Percentiles rank a stretch among this genome's conserved stretches.
Evolutionary conservation across 1,139 yeast species (phyloP).

Genomic region (Kodamaea alishanica): DNA sequence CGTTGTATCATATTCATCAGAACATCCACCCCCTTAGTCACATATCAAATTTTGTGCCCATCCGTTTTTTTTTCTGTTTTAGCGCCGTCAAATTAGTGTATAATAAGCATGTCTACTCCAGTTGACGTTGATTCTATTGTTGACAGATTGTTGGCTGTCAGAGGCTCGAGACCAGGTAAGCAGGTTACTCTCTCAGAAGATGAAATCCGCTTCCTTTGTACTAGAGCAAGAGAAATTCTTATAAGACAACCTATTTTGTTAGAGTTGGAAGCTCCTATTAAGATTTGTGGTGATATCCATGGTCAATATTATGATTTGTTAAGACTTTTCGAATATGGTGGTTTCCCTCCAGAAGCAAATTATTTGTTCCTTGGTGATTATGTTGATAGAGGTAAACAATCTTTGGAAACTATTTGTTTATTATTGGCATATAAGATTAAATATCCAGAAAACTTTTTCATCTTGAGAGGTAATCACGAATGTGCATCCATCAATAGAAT

Average conservation of each 20-base stretch:
- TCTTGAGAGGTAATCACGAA: constrained; percentile 94
- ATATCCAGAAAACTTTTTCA: constrained; percentile 95
- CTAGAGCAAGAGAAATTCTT: constrained; percentile 95
- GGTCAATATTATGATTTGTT: constrained; percentile 96
- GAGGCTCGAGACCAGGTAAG: constrained; percentile 98
- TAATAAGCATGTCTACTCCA: constrained; percentile 12
- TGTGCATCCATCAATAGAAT: constrained; percentile 96
- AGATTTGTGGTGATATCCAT: constrained; percentile 93
- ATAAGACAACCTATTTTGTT: constrained; percentile 94
- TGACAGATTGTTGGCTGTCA: constrained; percentile 92
- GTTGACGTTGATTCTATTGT: constrained; percentile 97
- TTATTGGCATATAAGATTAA: constrained; percentile 92
- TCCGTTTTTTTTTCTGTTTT: not conserved
- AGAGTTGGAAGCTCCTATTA: constrained; percentile 96
- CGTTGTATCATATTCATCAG: too few relatives aligned
- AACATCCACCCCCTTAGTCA: not conserved
- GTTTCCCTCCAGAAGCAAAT: constrained; percentile 98
- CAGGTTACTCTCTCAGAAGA: constrained; percentile 91
- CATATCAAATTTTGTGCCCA: not conserved
- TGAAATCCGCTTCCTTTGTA: constrained; percentile 92
- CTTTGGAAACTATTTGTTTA: constrained; percentile 89
- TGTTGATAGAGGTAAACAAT: constrained; percentile 97
- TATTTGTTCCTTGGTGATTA: constrained; percentile 93
- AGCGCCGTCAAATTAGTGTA: not conserved
- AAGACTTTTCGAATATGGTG: constrained; percentile 95